Evolutionary conservation across 2,329 filamentous ascomycete genomes (phyloP), one percentile per base, ranked within the genome.

Genomic region (Helotiales sp.): DNA sequence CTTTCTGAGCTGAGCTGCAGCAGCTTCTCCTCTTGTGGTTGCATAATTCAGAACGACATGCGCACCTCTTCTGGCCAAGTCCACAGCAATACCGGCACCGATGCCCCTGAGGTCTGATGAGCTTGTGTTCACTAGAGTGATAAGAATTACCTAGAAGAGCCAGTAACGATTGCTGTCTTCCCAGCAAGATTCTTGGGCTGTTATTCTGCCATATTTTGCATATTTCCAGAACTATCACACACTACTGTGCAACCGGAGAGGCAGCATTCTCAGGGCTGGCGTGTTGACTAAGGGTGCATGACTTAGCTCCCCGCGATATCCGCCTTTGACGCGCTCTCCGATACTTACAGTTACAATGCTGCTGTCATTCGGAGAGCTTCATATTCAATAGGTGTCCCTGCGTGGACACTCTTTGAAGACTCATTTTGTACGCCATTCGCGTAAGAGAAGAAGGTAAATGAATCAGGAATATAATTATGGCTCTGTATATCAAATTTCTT

Each of bases 41-140:
- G 38, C 52, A 19, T 56, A 58, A 25, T 58, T 53, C 27, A 59
- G 47, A 30, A 55, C 38, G 31, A 62, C 70, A 54, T 76, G 77
- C 44, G 78, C 77, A 31, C 77, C 78, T 46, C 75, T 72, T n/a
- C 69, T 69, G 13, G 78, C 79, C 10, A 82, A 67, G 52, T 80
- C 77, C 38, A 77, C 68, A 19, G 77, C 79, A 40, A 82, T 74
- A 47, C 72, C 75, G 30, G 72, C 73, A 24, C 80, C 79, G 8
- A 83, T 79, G 5, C 79, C 78, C 58, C 79, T 58, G n/a, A 38
- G 7, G 19, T 9, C 27, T 6, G 30, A 40, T 51, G 22, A 55
- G 54, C 31, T 5, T 27, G 13, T 36, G n/a, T 19, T 31, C 17
- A 13, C 10, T 2, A n/a, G 6, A n/a, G n/a, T 31, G 12, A 24